Base-by-base conservation (phyloP, 2,329 filamentous ascomycete species). In the Polytolypa hystricis region DNA sequence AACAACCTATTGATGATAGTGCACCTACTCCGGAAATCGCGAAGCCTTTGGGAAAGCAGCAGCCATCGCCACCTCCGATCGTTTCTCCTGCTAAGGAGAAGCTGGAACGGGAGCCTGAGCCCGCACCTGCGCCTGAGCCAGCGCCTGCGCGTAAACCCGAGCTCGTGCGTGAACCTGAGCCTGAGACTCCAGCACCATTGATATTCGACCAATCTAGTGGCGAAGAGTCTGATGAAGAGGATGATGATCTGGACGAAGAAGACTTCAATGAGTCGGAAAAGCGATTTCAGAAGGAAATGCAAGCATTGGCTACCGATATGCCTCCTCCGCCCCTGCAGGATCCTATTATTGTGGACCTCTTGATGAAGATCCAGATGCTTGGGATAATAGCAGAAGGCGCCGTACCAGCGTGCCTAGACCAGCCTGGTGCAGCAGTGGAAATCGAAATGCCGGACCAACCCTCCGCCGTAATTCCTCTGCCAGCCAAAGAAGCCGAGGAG, bases 161-260 rank as follows among this genome's bases (percentile, higher is more conserved):
- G n/a, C 23, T n/a, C 8, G 23, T n/a, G n/a, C n/a, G 8, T 4
- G 30, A 32, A 6, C 5, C 30, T 17, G 30, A 4, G 6, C 30
- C 5, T 11, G 32, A 21, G 6, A 35, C 12, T 2, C 37, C 49
- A 3, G 18, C 40, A 18, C 39, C 51, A 4, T 23, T 54, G 5
- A 52, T 61, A 29, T 56, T 58, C 2, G 54, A 56, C 21, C 51
- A 49, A 27, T 51, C 53, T 14, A 59, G 56, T 30, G 61, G 65
- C n/a, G 63, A 66, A 40, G 61, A 63, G 20, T 43, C 44, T 26
- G 64, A 66, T 30, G 62, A 65, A 34, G 64, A 65, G 37, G 58
- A 58, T 28, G 55, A 64, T 21, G 55, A 64, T 21, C 61, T 69
- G 28, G 66, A 62, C 8, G 62, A 69, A 33, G 64, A 67, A 30